Conservation (phyloP, 805 yeast species). For the Candida maesae region DNA sequence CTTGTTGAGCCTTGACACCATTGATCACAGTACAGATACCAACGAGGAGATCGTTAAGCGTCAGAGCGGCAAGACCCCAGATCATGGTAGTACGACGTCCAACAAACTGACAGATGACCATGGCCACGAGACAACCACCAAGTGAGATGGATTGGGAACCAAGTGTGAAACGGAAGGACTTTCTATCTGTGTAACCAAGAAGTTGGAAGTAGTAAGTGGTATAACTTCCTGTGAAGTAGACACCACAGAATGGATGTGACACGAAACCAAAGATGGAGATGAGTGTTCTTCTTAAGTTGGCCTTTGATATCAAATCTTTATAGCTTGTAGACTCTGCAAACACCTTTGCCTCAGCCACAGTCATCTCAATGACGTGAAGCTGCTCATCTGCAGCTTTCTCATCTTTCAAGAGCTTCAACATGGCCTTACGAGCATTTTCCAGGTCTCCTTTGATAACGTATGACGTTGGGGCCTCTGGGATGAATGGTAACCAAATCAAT, state of each 20-base stretch:
- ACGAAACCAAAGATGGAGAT: background rate
- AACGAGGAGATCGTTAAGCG: background rate
- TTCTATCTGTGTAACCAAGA: background rate
- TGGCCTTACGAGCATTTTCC: background rate
- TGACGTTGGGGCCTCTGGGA: constrained; percentile 1
- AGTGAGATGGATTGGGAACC: background rate
- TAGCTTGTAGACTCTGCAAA: background rate
- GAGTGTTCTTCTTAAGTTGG: background rate
- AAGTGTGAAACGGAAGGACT: background rate
- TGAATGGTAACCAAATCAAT: background rate
- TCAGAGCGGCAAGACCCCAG: background rate
- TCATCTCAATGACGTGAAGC: background rate
- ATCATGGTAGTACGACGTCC: background rate
- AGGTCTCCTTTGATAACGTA: background rate
- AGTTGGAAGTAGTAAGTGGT: background rate
- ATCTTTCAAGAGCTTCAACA: background rate
- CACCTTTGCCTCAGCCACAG: background rate
- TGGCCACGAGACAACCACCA: background rate
- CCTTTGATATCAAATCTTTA: background rate
- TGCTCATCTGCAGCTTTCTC: background rate
- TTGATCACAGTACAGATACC: background rate
- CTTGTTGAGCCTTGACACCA: background rate
- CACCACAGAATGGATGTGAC: background rate
- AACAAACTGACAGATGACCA: background rate
- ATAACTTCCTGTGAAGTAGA: background rate